Conservation (phyloP, 495 filamentous ascomycete species). For the Evernia prunastri region DNA sequence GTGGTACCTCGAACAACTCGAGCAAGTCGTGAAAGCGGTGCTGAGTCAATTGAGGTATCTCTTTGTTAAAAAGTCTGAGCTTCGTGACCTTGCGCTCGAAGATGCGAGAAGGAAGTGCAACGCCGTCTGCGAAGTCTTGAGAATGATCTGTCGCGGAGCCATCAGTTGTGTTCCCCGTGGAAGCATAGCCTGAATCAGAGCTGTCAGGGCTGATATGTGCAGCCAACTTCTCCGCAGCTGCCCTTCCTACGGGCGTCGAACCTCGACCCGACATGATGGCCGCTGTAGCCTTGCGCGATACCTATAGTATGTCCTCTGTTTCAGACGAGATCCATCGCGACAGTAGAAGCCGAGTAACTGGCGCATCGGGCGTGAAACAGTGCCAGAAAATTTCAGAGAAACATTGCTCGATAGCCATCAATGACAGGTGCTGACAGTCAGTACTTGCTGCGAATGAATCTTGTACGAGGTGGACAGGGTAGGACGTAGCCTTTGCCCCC, state of each 20-base stretch:
- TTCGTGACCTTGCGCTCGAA: conserved; percentile 10
- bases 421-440: background rate
- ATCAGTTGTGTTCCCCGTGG: conserved; percentile 9
- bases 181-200: conserved; percentile 21
- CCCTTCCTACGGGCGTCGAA: background rate
- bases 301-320: background rate
- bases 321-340: background rate
- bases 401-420: too few relatives aligned
- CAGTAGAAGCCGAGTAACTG: background rate
- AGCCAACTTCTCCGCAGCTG: conserved; percentile 1
- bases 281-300: background rate
- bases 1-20: conserved; percentile 19
- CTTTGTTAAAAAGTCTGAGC: conserved; percentile 22
- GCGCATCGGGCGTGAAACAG: background rate
- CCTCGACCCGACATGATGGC: background rate
- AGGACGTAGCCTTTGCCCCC: background rate
- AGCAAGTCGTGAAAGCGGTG: conserved; percentile 29
- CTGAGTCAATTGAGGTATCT: conserved; percentile 15
- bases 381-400: background rate
- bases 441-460: background rate
- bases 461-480: background rate
- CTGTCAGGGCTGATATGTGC: conserved; percentile 12
- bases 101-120: conserved; percentile 1
- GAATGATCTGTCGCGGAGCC: background rate
- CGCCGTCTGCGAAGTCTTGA: conserved; percentile 20